Base-by-base conservation (phyloP, 768 basidiomycete species). In the Mycena filopes region DNA sequence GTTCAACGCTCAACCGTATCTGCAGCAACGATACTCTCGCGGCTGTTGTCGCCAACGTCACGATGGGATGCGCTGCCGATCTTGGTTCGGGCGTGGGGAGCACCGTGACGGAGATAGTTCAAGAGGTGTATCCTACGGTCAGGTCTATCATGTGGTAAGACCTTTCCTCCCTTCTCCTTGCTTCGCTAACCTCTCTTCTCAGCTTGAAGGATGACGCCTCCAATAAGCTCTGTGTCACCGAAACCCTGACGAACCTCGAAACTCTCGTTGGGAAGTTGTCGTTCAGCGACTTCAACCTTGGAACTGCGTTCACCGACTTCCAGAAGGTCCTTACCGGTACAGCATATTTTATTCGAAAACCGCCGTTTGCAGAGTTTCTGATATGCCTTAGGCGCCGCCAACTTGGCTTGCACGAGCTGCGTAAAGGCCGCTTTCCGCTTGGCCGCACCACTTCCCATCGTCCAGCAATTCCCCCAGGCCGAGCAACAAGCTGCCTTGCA, bases 21-120 rank as follows among this genome's bases (percentile, higher is more conserved):
- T 11, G 91, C 73, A 84, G 80, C 69, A 90, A 93, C 65, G 76
- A 76, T 21, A 87, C 89, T 0, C 80, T 94, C 12, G 75, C 87
- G 21, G 71, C 78, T 2, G 79, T 92, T 47, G 84, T 87, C 10
- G 71, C 78, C 31, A 88, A 86, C 69, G 55, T 90, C 49, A 86
- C 87, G 0, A 69, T 73, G 6, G 86, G 86, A 29, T 90, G 88
- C 74, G 67, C 78, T 18, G 68, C 72, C 31, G 79, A 81, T 48
- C 74, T 86, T 16, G 62, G 70, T 25, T 48, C 75, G 12, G 55
- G 70, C 16, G 60, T 67, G 21, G 67, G 73, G 9, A n/a, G 71
- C 9, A 53, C 72, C 23, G 28, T 74, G 4, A 51, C 82, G 18
- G 74, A 11, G 55, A 63, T 76, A 23, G 81, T 85, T 11, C 77